These are phyloP conservation scores for Sistotremastrum niveocremeum DNA, from an alignment of 768 basidiomycete genomes.

Conservation along the genomic window DNA sequence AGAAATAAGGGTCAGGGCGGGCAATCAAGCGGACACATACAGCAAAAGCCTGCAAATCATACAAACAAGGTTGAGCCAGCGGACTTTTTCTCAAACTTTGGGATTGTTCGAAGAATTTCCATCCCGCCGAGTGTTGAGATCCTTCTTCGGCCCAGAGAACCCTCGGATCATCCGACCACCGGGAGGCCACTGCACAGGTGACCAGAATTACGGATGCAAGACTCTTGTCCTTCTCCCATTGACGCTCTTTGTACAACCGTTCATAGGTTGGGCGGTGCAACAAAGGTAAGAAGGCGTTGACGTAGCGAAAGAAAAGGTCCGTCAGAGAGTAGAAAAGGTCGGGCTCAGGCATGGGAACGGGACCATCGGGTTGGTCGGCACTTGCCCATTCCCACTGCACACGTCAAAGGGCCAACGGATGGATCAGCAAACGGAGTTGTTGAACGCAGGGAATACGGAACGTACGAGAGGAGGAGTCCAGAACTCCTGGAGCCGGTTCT, in stretches of 20 bases:
- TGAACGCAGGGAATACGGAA: background rate
- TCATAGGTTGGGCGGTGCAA: conserved; percentile 65
- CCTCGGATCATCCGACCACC: conserved; percentile 45
- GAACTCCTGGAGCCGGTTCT: too few species aligned
- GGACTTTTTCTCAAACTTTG: conserved; percentile 45
- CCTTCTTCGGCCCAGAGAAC: conserved; percentile 27
- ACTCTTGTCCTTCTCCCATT: conserved; percentile 33
- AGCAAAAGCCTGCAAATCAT: conserved; percentile 56
- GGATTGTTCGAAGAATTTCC: conserved; percentile 47
- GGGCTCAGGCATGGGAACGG: conserved; percentile 18
- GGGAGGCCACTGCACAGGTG: conserved; percentile 55
- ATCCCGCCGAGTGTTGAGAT: conserved; percentile 37
- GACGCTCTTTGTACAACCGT: conserved; percentile 28
- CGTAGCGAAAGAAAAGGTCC: conserved; percentile 46
- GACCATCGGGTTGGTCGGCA: conserved; percentile 1
- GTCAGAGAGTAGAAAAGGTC: conserved; percentile 37
- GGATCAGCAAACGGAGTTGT: conserved; percentile 3
- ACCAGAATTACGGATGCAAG: conserved; percentile 54
- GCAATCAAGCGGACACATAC: conserved; percentile 24
- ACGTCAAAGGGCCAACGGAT: conserved; percentile 6
- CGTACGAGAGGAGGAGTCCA: too few species aligned
- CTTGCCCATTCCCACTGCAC: conserved; percentile 6
- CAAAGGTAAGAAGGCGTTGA: conserved; percentile 50
- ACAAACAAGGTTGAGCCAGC: conserved; percentile 41
- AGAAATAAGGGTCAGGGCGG: conserved; percentile 1